Base-by-base conservation (phyloP, 805 yeast species). In the Vanderwaltozyma tropicalis region DNA sequence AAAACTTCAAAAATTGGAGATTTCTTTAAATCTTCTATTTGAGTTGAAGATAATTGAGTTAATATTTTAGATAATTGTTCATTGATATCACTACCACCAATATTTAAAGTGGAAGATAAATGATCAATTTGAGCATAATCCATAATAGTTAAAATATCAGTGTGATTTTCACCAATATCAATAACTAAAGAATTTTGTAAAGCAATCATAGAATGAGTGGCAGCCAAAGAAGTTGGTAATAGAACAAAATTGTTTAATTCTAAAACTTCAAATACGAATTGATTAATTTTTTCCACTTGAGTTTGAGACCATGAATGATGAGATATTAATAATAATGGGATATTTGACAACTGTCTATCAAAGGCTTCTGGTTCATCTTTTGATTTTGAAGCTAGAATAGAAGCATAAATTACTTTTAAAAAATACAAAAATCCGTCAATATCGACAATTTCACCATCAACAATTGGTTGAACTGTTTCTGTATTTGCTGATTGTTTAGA, bases 1-100 rank as follows among this genome's bases (percentile, higher is more conserved):
- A 87, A 68, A 7, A 85, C 81, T 64, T 89, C 96, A 55, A 67
- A 89, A 34, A 89, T 82, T 0, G 69, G 64, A 1, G 94, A 81
- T 41, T 57, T 66, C 56, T 89, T 89, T 58, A 89, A 70, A 16
- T 68, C 72, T 53, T 82, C 94, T 38, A 87, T 69, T 61, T 85
- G 94, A 1, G 54, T 55, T 0, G 50, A 61, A 1, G 68, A 52
- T 17, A 85, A 66, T 8, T 70, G 57, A 3, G 95, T 88, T 43
- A 86, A 66, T n/a, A 67, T 41, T 39, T 64, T 61, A 13, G 58
- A 43, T 38, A 89, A 61, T 11, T 63, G 64, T 16, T 66, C 59
- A 48, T 83, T 83, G 28, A 89, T 80, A 21, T 63, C 53, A 13
- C 62, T 46, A 2, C 95, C 88, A 11, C 98, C 98, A 12, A 52